phyloP scores from a whole-genome alignment of 2,329 filamentous ascomycete species.

The Fusarium robinianum region DNA sequence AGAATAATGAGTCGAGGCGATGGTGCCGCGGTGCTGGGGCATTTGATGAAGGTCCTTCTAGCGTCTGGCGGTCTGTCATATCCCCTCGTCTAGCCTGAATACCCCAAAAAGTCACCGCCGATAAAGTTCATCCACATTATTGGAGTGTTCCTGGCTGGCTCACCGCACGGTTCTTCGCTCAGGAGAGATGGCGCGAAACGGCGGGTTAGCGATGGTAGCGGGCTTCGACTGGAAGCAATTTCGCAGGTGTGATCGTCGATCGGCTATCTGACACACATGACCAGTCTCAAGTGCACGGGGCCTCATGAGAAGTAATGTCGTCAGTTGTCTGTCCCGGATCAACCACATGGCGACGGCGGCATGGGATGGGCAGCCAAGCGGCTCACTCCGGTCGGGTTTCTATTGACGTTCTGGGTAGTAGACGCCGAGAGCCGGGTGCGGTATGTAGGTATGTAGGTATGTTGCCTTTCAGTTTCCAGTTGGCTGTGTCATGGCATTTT shows the following conservation, averaged over 20 bases:
- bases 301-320: slow-evolving; percentile 13
- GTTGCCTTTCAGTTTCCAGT: slow-evolving; percentile 1
- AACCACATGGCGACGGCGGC: slow-evolving; percentile 7
- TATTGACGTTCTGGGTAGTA: slow-evolving; percentile 3
- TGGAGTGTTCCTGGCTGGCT: slow-evolving; percentile 7
- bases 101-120: slow-evolving; percentile 1
- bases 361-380: background rate
- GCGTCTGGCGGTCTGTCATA: slow-evolving; percentile 16
- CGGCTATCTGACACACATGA: slow-evolving; percentile 34
- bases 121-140: slow-evolving; percentile 26
- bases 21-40: too few species aligned
- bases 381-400: background rate
- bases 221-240: slow-evolving; percentile 17
- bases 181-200: slow-evolving; percentile 4
- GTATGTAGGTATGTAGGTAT: too few species aligned
- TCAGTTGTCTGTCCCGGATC: slow-evolving; percentile 4
- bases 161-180: slow-evolving; percentile 7
- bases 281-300: slow-evolving; percentile 16
- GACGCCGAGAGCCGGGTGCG: background rate
- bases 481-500: background rate
- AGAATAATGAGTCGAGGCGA: too few species aligned
- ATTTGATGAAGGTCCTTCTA: slow-evolving; percentile 15
- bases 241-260: slow-evolving; percentile 31
- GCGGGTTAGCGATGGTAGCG: slow-evolving; percentile 5
- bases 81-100: slow-evolving; percentile 19